Evolutionary conservation across 352 stramenopile species (phyloP), one percentile per base, ranked within the genome.

Genomic region (Thalassiosira hispida): DNA sequence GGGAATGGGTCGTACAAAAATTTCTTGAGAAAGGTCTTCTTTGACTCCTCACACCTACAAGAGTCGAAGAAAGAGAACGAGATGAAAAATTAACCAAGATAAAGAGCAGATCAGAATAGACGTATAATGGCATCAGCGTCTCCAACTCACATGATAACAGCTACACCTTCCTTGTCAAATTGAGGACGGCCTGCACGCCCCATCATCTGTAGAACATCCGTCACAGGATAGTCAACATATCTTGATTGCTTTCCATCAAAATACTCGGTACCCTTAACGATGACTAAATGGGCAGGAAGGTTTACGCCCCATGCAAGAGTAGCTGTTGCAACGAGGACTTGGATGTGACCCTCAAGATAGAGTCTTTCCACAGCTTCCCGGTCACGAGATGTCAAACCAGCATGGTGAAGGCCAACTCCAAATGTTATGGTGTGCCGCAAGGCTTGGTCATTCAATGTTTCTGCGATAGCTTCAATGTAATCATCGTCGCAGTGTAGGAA

Each of bases 141-240:
- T 12, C 98, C 96, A n/a, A n/a, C n/a, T n/a, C n/a, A n/a, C 53
- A 99, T 93, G 16, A 99, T 97, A 79, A 97, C 97, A 14, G 97
- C 98, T 33, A 98, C 90, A 35, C 96, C 96, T 79, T 95, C 93
- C 18, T 95, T 95, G 83, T 99, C 97, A 78, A 99, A 97, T 47
- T 98, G 89, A 22, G 90, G 95, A 22, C 96, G 77, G 4, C 95
- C 95, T 7, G 95, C 95, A 57, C 95, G 83, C 8, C 96, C 96
- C 83, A 99, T 99, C 97, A 99, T 99, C 83, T 99, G 97, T n/a
- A 99, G 80, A 33, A 99, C 88, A 83, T 99, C 97, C 11, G 97
- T 99, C 61, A 99, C 91, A 29, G 97, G 96, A 77, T 99, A 99
- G 75, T 99, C 97, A 20, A 98, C 95, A 86, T 99, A 99, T 18